Evolutionary conservation across 1,284 basidiomycete species (phyloP).

Genomic region (Trichosporon asahii): DNA sequence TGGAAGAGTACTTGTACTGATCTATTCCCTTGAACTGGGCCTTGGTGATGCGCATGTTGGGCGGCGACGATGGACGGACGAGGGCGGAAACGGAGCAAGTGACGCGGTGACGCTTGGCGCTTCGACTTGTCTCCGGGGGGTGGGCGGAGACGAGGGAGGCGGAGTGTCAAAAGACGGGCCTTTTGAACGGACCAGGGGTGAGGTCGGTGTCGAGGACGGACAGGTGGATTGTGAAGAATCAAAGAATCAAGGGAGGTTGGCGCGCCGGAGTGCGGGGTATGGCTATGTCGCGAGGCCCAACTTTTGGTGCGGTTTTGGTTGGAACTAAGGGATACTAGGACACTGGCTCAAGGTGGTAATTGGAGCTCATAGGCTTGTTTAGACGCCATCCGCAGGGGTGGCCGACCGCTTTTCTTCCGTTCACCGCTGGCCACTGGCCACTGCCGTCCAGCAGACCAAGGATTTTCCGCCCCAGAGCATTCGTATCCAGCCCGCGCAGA

Average conservation of each 20-base stretch:
- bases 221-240: not conserved
- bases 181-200: not conserved
- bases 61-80: no score
- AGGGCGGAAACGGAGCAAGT: no score
- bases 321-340: not conserved
- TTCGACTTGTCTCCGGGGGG: not conserved
- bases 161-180: not conserved
- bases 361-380: not conserved
- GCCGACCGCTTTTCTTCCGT: not conserved
- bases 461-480: not conserved
- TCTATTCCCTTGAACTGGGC: slow-evolving; percentile 54
- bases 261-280: not conserved
- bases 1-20: slow-evolving; percentile 59
- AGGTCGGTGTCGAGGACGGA: not conserved
- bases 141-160: not conserved
- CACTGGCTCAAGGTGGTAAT: not conserved
- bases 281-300: no score
- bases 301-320: not conserved
- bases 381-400: not conserved
- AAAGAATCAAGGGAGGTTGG: not conserved
- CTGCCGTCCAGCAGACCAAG: not conserved
- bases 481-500: not conserved
- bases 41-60: slow-evolving; percentile 48
- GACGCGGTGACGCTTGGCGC: not conserved
- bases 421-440: not conserved